Conservation (phyloP, 2,329 filamentous ascomycete genomes). For the Aspergillus intermedius region DNA sequence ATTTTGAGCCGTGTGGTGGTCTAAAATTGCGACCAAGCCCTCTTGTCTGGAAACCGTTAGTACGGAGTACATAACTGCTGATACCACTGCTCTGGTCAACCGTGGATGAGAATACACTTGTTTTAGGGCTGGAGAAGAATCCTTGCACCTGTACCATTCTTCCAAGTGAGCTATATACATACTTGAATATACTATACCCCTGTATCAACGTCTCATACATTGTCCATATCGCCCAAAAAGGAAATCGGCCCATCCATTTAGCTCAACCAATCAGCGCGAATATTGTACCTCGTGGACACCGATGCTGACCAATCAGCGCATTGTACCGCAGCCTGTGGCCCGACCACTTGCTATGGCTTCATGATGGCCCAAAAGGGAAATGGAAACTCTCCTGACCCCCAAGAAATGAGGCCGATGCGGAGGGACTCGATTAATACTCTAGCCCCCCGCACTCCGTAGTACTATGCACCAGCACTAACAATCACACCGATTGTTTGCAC, state of each 20-base stretch:
- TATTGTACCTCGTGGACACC: not conserved
- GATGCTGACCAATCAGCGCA: not conserved
- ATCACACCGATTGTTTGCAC: too few species aligned
- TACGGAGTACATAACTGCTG: too few species aligned
- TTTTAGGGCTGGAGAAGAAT: not conserved
- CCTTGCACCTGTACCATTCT: not conserved
- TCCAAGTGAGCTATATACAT: not conserved
- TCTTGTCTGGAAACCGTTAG: too few species aligned
- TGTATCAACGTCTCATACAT: not conserved
- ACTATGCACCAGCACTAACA: too few species aligned
- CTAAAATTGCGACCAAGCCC: too few species aligned
- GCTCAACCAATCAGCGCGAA: not conserved
- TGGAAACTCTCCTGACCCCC: not conserved
- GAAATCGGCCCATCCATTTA: not conserved
- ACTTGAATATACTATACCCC: not conserved
- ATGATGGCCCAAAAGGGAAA: not conserved
- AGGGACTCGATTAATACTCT: too few species aligned
- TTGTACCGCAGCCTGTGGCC: not conserved
- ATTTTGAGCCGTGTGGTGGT: too few species aligned
- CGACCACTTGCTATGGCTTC: not conserved
- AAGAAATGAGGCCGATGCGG: too few species aligned
- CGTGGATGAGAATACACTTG: too few species aligned
- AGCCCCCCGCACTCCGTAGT: too few species aligned
- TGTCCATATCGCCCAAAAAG: not conserved
- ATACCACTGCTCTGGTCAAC: too few species aligned